Percentiles rank a stretch among this genome's conserved stretches.
These are phyloP conservation scores for Aspergillus ochraceoroseus DNA, from an alignment of 2,329 filamentous ascomycete species.

Conservation along the genomic window DNA sequence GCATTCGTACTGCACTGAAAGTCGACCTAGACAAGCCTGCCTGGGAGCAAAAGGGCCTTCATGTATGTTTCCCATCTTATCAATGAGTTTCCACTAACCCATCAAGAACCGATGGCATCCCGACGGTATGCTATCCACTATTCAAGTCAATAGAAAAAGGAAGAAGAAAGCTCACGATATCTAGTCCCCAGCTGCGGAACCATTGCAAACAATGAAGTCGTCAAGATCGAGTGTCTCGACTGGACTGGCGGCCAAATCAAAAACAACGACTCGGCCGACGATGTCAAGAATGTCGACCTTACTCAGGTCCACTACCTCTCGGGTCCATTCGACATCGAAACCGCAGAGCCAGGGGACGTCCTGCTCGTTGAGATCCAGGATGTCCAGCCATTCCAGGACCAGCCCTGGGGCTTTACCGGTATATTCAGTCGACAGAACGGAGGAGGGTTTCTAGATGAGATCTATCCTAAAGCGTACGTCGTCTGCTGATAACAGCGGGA, in stretches of 20 bases:
- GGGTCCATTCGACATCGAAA: slow-evolving; percentile 81
- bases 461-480: slow-evolving; percentile 74
- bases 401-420: slow-evolving; percentile 87
- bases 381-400: slow-evolving; percentile 78
- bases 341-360: slow-evolving; percentile 77
- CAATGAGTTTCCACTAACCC: slow-evolving; percentile 2
- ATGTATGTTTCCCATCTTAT: slow-evolving; percentile 51
- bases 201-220: slow-evolving; percentile 77
- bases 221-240: slow-evolving; percentile 90
- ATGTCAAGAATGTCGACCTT: slow-evolving; percentile 77
- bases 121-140: slow-evolving; percentile 57
- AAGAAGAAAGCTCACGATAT: not conserved
- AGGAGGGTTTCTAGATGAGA: slow-evolving; percentile 81
- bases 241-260: slow-evolving; percentile 75
- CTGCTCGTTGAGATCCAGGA: slow-evolving; percentile 88
- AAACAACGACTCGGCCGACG: slow-evolving; percentile 87
- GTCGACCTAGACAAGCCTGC: slow-evolving; percentile 70
- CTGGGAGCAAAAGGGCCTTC: slow-evolving; percentile 62
- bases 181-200: slow-evolving; percentile 67
- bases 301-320: slow-evolving; percentile 82
- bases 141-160: not conserved
- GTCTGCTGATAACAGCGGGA: not conserved
- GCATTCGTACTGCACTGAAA: slow-evolving; percentile 65
- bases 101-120: slow-evolving; percentile 85
- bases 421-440: slow-evolving; percentile 76